Base-by-base conservation (phyloP, 768 basidiomycete genomes). In the Neoboletus subvelutipes region DNA sequence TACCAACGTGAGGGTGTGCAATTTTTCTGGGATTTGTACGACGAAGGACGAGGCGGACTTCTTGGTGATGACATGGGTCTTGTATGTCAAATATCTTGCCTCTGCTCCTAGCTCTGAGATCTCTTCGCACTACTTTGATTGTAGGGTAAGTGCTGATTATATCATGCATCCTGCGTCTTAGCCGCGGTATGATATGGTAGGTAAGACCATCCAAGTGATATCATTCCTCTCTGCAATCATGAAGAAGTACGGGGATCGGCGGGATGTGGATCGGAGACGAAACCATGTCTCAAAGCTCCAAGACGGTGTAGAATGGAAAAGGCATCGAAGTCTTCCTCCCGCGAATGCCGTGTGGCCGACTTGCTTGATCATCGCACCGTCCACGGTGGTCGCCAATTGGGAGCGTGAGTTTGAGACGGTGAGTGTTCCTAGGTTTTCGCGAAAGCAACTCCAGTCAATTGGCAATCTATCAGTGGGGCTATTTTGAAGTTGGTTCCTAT, bases 61-160 rank as follows among this genome's bases (percentile, higher is more conserved):
- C 79, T 98, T 5, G 96, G 96, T 6, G 96, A 98, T 68, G 96
- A 98, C 66, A 98, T 98, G 96, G 96, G 93, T 61, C 76, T 88
- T 59, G 85, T 86, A 60, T 26, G 71, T 71, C 29, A 5, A 9
- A n/a, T 52, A 45, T 33, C 17, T 26, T 49, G n/a, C 34, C 24
- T 54, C 12, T 37, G 29, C 28, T 43, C 22, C 11, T 5, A 2
- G 8, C 42, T 47, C 58, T 53, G 34, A 56, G 10, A 28, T 47
- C 11, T 37, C 26, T 40, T 45, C 20, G 1, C 31, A 8, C 11
- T 18, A 10, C 20, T 43, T 52, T 52, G 33, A 56, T 57, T 41
- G n/a, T 54, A 73, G 68, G 72, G 71, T 70, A 54, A 58, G 66
- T 64, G 22, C 9, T 20, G 45, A 40, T 33, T 34, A 2, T 48